Evolutionary conservation across 2,329 filamentous ascomycete genomes (phyloP).

Genomic region (Pochonia chlamydosporia): DNA sequence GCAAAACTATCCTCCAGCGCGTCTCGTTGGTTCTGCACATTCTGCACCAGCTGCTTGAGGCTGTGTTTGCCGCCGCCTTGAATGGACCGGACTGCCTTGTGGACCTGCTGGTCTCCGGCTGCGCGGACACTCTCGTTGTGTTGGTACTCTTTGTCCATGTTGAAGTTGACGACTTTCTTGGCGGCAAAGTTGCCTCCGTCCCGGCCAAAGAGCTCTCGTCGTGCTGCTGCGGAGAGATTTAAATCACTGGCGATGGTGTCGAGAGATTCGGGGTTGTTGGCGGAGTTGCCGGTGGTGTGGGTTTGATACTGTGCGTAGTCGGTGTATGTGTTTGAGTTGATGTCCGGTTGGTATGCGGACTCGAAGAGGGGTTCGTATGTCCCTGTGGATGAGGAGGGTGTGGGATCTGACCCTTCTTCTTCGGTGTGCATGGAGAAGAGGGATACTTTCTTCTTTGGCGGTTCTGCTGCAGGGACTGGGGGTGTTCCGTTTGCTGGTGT

Average conservation of each 20-base stretch:
- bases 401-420: slow-evolving; percentile 23
- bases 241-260: slow-evolving; percentile 69
- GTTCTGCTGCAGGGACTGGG: slow-evolving; percentile 10
- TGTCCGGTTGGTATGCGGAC: slow-evolving; percentile 16
- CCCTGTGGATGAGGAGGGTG: slow-evolving; percentile 15
- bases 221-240: slow-evolving; percentile 69
- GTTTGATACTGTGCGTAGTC: slow-evolving; percentile 26
- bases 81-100: slow-evolving; percentile 81
- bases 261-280: slow-evolving; percentile 47
- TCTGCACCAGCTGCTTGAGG: slow-evolving; percentile 79
- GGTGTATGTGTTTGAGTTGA: slow-evolving; percentile 16
- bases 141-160: slow-evolving; percentile 80
- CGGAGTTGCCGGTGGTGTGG: slow-evolving; percentile 19
- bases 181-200: slow-evolving; percentile 31
- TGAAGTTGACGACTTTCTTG: slow-evolving; percentile 75
- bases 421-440: slow-evolving; percentile 61
- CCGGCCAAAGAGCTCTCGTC: slow-evolving; percentile 82
- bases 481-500: slow-evolving; percentile 12
- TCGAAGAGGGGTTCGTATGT: slow-evolving; percentile 50
- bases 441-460: slow-evolving; percentile 51
- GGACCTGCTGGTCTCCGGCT: slow-evolving; percentile 62
- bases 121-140: slow-evolving; percentile 74
- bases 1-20: slow-evolving; percentile 91
- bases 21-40: slow-evolving; percentile 75
- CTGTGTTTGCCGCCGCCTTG: slow-evolving; percentile 75